Evolutionary conservation across 495 filamentous ascomycete species (phyloP).

Genomic region (Xylaria grammica): DNA sequence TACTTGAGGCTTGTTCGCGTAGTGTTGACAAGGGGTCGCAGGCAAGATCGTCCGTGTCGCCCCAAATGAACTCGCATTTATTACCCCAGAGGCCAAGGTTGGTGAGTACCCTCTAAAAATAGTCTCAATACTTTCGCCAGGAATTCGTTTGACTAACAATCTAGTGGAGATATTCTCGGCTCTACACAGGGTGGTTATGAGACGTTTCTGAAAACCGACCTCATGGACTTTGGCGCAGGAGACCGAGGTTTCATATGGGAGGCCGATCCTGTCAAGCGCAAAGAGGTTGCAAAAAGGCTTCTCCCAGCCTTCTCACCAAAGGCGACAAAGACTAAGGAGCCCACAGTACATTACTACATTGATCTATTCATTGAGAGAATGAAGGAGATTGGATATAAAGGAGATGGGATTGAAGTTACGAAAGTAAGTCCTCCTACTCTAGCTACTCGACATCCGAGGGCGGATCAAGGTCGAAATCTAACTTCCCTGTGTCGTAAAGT

Average conservation of each 20-base stretch:
- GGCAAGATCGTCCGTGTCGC: conserved; percentile 27
- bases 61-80: conserved; percentile 29
- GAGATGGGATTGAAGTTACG: conserved; percentile 23
- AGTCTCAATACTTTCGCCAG: neutral
- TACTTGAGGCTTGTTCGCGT: neutral
- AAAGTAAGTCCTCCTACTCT: conserved; percentile 9
- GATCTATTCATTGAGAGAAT: conserved; percentile 30
- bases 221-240: conserved; percentile 23
- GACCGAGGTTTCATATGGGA: conserved; percentile 29
- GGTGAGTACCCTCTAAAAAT: conserved; percentile 4
- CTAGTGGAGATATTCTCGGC: conserved; percentile 24
- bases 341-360: conserved; percentile 26
- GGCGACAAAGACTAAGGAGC: conserved; percentile 28
- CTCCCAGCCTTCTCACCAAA: conserved; percentile 28
- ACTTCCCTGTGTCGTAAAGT: conserved; percentile 3
- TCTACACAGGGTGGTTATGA: conserved; percentile 21
- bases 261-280: conserved; percentile 26
- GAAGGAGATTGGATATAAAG: conserved; percentile 24
- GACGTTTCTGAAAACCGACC: conserved; percentile 26
- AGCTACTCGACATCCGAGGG: neutral
- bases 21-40: neutral
- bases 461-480: neutral
- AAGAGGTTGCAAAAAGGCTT: conserved; percentile 26
- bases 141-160: neutral
- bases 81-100: conserved; percentile 20